Conservation (phyloP, 1,284 basidiomycete genomes). For the Apiotrichum akiyoshidainum region DNA sequence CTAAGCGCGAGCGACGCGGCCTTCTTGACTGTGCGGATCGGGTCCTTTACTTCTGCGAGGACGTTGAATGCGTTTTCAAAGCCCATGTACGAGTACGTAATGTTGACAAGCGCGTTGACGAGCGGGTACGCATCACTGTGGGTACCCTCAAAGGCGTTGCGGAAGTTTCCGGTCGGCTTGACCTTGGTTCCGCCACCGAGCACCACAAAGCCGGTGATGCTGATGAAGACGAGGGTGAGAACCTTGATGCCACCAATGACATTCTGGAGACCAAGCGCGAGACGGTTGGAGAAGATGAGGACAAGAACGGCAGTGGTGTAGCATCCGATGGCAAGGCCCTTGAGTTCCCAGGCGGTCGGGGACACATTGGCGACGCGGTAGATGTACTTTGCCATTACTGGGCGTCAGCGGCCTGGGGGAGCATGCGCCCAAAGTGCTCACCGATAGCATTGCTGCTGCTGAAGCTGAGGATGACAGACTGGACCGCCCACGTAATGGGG, state of each 20-base stretch:
- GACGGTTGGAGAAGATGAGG: neutral
- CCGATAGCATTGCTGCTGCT: constrained; percentile 25
- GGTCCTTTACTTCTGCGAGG: constrained; percentile 52
- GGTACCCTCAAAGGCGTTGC: constrained; percentile 56
- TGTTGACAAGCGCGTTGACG: constrained; percentile 42
- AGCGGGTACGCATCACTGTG: constrained; percentile 52
- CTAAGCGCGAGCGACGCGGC: constrained; percentile 29
- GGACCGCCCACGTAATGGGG: constrained; percentile 30
- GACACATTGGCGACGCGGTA: constrained; percentile 21
- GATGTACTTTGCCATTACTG: constrained; percentile 25
- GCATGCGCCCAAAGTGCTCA: neutral
- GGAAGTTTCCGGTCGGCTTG: constrained; percentile 57
- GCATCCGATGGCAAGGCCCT: constrained; percentile 11
- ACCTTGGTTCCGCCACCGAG: constrained; percentile 53
- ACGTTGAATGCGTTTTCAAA: constrained; percentile 56
- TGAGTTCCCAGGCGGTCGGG: constrained; percentile 22
- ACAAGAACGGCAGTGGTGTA: neutral
- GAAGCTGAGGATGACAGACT: constrained; percentile 30
- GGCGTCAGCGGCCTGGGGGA: neutral
- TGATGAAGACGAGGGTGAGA: constrained; percentile 29
- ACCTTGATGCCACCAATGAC: constrained; percentile 4
- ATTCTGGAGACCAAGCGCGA: constrained; percentile 3
- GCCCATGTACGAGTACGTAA: constrained; percentile 41
- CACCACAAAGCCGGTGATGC: constrained; percentile 55
- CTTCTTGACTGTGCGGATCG: constrained; percentile 35